phyloP scores from a whole-genome alignment of 345 rosid species.

The Citrus reticulata region DNA sequence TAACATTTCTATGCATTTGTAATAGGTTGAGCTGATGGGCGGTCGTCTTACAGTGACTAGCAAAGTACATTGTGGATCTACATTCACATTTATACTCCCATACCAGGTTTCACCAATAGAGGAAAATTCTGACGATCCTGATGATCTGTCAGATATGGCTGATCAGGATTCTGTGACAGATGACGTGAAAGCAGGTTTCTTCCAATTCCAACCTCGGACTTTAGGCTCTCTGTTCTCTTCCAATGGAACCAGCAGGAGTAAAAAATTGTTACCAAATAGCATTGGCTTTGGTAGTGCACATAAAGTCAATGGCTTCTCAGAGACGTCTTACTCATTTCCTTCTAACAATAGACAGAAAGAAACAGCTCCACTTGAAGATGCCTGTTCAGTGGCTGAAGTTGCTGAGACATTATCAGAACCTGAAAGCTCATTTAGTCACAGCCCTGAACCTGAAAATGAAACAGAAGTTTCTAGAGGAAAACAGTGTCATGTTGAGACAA shows the following conservation, averaged over 20 bases:
- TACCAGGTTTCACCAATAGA: slow-evolving; percentile 57
- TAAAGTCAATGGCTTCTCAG: slow-evolving; percentile 33
- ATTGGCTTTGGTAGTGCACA: slow-evolving; percentile 34
- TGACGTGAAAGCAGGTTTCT: slow-evolving; percentile 65
- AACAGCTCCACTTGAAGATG: slow-evolving; percentile 41
- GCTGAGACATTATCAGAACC: slow-evolving; percentile 43
- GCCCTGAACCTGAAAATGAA: slow-evolving; percentile 28
- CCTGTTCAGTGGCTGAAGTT: slow-evolving; percentile 46
- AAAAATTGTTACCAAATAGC: slow-evolving; percentile 27
- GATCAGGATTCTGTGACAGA: slow-evolving; percentile 55
- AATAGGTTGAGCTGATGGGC: slow-evolving; percentile 94
- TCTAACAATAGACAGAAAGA: slow-evolving; percentile 38
- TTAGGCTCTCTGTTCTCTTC: slow-evolving; percentile 58
- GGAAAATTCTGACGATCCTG: slow-evolving; percentile 72
- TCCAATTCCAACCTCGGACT: slow-evolving; percentile 73
- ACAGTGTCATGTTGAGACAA: slow-evolving; percentile 12
- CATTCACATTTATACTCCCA: slow-evolving; percentile 82
- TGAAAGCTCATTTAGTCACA: slow-evolving; percentile 40
- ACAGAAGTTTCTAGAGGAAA: slow-evolving; percentile 20
- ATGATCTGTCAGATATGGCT: slow-evolving; percentile 68
- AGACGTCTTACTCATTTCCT: slow-evolving; percentile 39
- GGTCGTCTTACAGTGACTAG: slow-evolving; percentile 89
- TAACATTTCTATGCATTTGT: slow-evolving; percentile 18
- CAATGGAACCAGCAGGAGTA: slow-evolving; percentile 46
- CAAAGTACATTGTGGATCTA: slow-evolving; percentile 73